Evolutionary conservation across 768 basidiomycete species (phyloP).

Genomic region (Naganishia randhawae): DNA sequence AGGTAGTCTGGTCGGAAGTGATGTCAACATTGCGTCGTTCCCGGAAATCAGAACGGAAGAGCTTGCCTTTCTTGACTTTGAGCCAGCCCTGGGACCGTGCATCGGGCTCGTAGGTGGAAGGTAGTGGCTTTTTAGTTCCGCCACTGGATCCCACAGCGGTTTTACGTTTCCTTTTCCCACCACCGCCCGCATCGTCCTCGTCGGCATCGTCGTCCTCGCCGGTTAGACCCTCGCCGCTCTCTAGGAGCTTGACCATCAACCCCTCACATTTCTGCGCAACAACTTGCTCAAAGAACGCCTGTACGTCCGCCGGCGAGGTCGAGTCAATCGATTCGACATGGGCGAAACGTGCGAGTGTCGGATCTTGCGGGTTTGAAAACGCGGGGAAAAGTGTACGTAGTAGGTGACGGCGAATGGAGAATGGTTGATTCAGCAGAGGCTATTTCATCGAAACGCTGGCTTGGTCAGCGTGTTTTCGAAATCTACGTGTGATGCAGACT

Average conservation of each 20-base stretch:
- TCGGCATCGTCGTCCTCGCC: constrained; percentile 49
- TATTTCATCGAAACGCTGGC: constrained; percentile 43
- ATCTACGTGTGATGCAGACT: constrained; percentile 37
- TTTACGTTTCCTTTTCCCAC: constrained; percentile 28
- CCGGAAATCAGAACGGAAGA: not conserved
- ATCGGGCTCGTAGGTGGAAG: constrained; percentile 85
- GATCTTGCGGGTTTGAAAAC: constrained; percentile 53
- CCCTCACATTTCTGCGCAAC: constrained; percentile 79
- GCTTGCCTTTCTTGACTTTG: constrained; percentile 68
- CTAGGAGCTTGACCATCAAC: constrained; percentile 89
- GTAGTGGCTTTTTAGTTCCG: constrained; percentile 63
- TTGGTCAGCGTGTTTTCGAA: not conserved
- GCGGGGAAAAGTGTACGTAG: constrained; percentile 65
- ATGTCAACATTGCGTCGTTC: not conserved
- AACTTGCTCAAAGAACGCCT: constrained; percentile 71
- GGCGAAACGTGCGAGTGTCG: constrained; percentile 60
- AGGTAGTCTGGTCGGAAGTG: constrained; percentile 64
- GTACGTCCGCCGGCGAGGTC: constrained; percentile 57
- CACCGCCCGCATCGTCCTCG: constrained; percentile 33
- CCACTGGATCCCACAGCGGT: constrained; percentile 32
- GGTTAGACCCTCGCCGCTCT: constrained; percentile 52
- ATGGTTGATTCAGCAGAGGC: constrained; percentile 66
- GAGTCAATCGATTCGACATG: constrained; percentile 64
- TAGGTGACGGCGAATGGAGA: constrained; percentile 66
- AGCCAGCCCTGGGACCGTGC: constrained; percentile 82